These are phyloP conservation scores for Ochromonas danica DNA, from an alignment of 108 stramenopile genomes.

Conservation along the genomic window DNA sequence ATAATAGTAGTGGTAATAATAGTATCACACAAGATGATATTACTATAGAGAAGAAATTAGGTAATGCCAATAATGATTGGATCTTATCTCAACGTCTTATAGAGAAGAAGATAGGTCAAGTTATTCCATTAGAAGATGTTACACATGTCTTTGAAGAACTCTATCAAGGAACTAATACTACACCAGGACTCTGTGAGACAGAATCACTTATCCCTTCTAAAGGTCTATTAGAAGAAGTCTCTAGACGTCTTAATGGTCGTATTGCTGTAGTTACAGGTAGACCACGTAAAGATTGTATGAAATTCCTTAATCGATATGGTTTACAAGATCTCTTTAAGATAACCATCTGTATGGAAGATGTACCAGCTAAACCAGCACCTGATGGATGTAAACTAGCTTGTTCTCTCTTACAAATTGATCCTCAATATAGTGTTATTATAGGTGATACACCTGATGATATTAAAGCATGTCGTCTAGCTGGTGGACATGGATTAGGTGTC, in stretches of 20 bases:
- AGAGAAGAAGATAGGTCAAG: slow-evolving; percentile 27
- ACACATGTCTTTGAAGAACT: slow-evolving; percentile 77
- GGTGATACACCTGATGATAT: slow-evolving; percentile 91
- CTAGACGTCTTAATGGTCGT: slow-evolving; percentile 46
- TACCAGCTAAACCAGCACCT: slow-evolving; percentile 80
- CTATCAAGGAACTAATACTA: slow-evolving; percentile 67
- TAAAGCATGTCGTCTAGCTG: slow-evolving; percentile 67
- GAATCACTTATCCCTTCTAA: slow-evolving; percentile 69
- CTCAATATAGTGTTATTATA: slow-evolving; percentile 58
- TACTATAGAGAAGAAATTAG: slow-evolving; percentile 69
- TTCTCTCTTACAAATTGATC: slow-evolving; percentile 40
- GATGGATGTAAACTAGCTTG: slow-evolving; percentile 64
- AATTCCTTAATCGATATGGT: slow-evolving; percentile 66
- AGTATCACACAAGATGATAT: slow-evolving; percentile 67
- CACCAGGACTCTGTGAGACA: slow-evolving; percentile 60
- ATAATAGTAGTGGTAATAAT: no score
- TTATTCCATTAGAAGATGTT: slow-evolving; percentile 68
- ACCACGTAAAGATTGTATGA: slow-evolving; percentile 71
- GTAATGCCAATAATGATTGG: slow-evolving; percentile 89
- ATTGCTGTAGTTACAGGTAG: slow-evolving; percentile 82
- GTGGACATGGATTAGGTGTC: slow-evolving; percentile 71
- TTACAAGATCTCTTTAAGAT: slow-evolving; percentile 61
- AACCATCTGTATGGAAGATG: slow-evolving; percentile 84
- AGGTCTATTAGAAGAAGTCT: slow-evolving; percentile 65
- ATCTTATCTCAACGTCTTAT: slow-evolving; percentile 70